These are phyloP conservation scores for Colletotrichum nymphaeae DNA, from an alignment of 2,329 filamentous ascomycete genomes.

Conservation along the genomic window DNA sequence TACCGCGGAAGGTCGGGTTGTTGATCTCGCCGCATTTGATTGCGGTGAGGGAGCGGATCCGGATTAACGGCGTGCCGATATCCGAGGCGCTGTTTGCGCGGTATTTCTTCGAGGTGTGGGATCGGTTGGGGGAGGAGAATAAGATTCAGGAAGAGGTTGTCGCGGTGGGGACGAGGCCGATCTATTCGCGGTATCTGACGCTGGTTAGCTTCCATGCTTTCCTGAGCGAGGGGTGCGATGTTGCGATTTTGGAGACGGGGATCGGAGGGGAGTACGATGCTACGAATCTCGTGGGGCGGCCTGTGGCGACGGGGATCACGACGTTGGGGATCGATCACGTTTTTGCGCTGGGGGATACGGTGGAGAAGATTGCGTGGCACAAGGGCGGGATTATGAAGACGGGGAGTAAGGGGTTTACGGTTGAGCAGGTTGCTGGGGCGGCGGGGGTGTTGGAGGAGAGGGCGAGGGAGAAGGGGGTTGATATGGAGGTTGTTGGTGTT, in stretches of 20 bases:
- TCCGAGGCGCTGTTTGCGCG: slow-evolving; percentile 75
- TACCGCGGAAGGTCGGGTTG: slow-evolving; percentile 69
- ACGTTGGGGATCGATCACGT: slow-evolving; percentile 89
- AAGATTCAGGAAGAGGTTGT: slow-evolving; percentile 55
- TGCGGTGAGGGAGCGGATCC: slow-evolving; percentile 85
- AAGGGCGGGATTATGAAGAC: slow-evolving; percentile 89
- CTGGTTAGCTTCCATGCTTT: slow-evolving; percentile 90
- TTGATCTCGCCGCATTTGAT: slow-evolving; percentile 90
- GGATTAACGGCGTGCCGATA: slow-evolving; percentile 79
- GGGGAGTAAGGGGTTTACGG: slow-evolving; percentile 55
- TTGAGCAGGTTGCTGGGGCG: slow-evolving; percentile 47
- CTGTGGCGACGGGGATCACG: slow-evolving; percentile 75
- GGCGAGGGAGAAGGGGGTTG: slow-evolving; percentile 63
- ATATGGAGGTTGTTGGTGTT: slow-evolving; percentile 10
- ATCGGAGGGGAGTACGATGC: slow-evolving; percentile 95
- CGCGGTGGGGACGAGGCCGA: slow-evolving; percentile 77
- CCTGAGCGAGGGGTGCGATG: slow-evolving; percentile 77
- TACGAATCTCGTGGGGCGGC: slow-evolving; percentile 79
- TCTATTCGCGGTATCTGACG: slow-evolving; percentile 93
- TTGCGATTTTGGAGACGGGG: slow-evolving; percentile 90
- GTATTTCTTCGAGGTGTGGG: slow-evolving; percentile 90
- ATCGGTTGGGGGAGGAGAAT: slow-evolving; percentile 59
- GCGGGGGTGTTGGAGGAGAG: slow-evolving; percentile 68
- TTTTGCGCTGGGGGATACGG: slow-evolving; percentile 80
- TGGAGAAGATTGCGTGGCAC: slow-evolving; percentile 89